A percentile compares a stretch with the other conserved stretches of the same genome.
Conservation (phyloP, 345 rosid genomes). For the Eucalyptus melliodora region DNA sequence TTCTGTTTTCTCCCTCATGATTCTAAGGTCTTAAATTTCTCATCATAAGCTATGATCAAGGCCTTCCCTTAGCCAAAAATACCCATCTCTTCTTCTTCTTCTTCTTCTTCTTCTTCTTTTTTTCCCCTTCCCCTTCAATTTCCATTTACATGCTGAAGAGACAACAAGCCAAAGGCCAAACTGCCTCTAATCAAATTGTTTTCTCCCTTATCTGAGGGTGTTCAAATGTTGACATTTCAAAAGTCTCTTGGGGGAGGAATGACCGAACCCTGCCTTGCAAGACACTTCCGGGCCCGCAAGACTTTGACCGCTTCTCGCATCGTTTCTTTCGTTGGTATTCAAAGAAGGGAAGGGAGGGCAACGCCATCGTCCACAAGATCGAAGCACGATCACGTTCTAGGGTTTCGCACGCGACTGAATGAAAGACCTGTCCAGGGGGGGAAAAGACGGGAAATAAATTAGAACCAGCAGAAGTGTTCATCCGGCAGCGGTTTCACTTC, state of each 20-base stretch:
- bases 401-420: neutral
- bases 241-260: neutral
- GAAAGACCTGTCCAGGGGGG: neutral
- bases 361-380: neutral
- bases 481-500: neutral
- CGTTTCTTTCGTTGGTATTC: neutral
- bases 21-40: neutral
- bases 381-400: neutral
- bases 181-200: neutral
- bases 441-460: neutral
- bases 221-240: neutral
- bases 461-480: neutral
- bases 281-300: neutral
- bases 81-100: neutral
- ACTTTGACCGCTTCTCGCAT: neutral
- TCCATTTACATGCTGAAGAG: neutral
- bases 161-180: neutral
- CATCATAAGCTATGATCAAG: neutral
- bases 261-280: neutral
- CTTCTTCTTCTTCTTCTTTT: accelerated
- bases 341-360: neutral
- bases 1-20: neutral
- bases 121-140: neutral
- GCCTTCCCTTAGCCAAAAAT: neutral
- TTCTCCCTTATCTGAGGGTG: neutral